These are phyloP conservation scores for Plantago ovata DNA, from an alignment of 257 asterid genomes.

Conservation along the genomic window DNA sequence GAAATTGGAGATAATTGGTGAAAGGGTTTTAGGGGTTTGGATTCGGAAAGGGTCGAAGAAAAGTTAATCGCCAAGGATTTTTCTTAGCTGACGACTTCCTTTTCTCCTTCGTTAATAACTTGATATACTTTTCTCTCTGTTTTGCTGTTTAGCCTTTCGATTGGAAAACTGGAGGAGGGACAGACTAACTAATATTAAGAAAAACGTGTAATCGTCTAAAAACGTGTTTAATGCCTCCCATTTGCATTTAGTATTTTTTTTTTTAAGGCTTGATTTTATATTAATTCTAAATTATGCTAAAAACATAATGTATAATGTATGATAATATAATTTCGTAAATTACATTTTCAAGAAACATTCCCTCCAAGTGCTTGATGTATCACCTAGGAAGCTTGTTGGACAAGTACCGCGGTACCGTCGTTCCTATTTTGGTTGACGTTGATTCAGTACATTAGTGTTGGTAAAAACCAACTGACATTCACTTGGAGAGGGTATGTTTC, in stretches of 20 bases:
- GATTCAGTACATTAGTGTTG: constrained; percentile 43
- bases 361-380: constrained; percentile 60
- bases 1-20: neutral
- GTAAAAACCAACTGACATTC: constrained; percentile 71
- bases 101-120: neutral
- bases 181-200: too few relatives aligned
- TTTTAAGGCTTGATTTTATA: too few relatives aligned
- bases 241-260: too few relatives aligned
- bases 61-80: too few relatives aligned
- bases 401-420: constrained; percentile 76
- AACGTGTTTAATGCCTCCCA: too few relatives aligned
- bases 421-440: constrained; percentile 65
- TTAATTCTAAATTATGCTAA: too few relatives aligned
- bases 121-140: neutral
- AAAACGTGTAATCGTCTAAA: too few relatives aligned
- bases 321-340: too few relatives aligned
- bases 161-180: too few relatives aligned
- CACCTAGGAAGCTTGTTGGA: constrained; percentile 68
- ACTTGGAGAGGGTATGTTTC: constrained; percentile 36
- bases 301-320: too few relatives aligned
- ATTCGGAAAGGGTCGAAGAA: neutral
- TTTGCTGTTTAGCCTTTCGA: too few relatives aligned
- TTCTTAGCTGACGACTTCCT: neutral
- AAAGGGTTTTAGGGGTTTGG: constrained; percentile 6
- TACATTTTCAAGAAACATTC: too few relatives aligned